Evolutionary conservation across 1,284 basidiomycete genomes (phyloP).

Genomic region (Wallemia ichthyophaga): DNA sequence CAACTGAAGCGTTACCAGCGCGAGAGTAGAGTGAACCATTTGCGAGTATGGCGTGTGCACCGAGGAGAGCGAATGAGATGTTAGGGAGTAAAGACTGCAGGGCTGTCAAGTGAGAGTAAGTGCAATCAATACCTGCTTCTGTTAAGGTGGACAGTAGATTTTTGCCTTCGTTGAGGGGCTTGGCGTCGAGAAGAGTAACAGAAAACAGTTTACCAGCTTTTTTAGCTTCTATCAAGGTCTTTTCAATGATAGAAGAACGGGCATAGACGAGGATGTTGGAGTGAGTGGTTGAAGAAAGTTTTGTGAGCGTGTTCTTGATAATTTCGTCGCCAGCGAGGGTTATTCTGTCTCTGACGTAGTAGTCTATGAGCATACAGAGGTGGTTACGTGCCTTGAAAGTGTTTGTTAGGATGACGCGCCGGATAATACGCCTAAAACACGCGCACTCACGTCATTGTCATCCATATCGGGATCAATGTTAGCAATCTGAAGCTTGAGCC

Average conservation of each 20-base stretch:
- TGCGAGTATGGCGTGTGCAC: constrained; percentile 74
- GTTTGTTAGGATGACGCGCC: no score
- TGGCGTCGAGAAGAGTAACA: constrained; percentile 78
- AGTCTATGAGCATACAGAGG: constrained; percentile 59
- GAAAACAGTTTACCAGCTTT: constrained; percentile 43
- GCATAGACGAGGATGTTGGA: constrained; percentile 83
- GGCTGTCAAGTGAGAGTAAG: constrained; percentile 70
- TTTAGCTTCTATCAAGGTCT: constrained; percentile 51
- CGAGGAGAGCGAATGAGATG: constrained; percentile 54
- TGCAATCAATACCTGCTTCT: constrained; percentile 46
- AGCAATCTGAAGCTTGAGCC: constrained; percentile 87
- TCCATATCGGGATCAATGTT: constrained; percentile 65
- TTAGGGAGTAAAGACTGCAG: constrained; percentile 52
- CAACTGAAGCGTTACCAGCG: constrained; percentile 78
- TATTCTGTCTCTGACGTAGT: constrained; percentile 80
- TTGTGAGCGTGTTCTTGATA: constrained; percentile 53
- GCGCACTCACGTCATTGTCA: constrained; percentile 54
- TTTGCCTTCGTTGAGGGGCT: constrained; percentile 67
- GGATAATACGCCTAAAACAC: no score
- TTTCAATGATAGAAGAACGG: constrained; percentile 80
- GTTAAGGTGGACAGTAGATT: constrained; percentile 37
- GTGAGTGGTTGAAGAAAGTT: constrained; percentile 56
- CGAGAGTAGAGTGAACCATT: constrained; percentile 85
- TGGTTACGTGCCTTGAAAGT: constrained; percentile 45
- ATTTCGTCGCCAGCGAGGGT: constrained; percentile 82